Evolutionary conservation across 768 basidiomycete species (phyloP).

Genomic region (Boletus patriciae): DNA sequence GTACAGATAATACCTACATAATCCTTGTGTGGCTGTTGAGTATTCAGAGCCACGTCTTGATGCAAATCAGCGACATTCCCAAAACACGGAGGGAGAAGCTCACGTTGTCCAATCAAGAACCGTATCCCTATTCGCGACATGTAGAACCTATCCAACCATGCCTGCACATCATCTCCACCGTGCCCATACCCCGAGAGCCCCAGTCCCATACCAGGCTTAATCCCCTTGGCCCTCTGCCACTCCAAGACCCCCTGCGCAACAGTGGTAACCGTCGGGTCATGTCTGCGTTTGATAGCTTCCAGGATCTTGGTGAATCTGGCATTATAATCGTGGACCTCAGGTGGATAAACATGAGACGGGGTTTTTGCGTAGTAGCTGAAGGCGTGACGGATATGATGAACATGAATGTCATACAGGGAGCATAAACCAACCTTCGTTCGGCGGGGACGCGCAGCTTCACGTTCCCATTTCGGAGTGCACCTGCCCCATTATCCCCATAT

Average conservation of each 20-base stretch:
- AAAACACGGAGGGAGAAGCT: constrained; percentile 24
- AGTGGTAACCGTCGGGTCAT: constrained; percentile 97
- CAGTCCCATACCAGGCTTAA: constrained; percentile 29
- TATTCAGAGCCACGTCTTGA: constrained; percentile 93
- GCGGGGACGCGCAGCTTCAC: constrained; percentile 77
- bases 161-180: constrained; percentile 87
- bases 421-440: constrained; percentile 63
- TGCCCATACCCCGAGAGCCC: constrained; percentile 42
- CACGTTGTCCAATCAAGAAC: constrained; percentile 95
- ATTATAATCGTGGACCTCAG: constrained; percentile 93
- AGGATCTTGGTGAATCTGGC: constrained; percentile 83
- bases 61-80: neutral
- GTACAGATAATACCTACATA: constrained; percentile 99
- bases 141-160: constrained; percentile 97
- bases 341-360: constrained; percentile 73
- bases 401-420: neutral
- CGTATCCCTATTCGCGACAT: constrained; percentile 95
- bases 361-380: constrained; percentile 85
- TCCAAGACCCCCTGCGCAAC: constrained; percentile 96
- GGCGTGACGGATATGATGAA: neutral
- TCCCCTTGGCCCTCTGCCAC: constrained; percentile 71
- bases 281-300: constrained; percentile 87
- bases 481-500: constrained; percentile 18
- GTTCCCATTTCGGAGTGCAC: constrained; percentile 49
- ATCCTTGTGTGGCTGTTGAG: constrained; percentile 81